Evolutionary conservation across 805 yeast genomes (phyloP).

Genomic region (Torulaspora indica): DNA sequence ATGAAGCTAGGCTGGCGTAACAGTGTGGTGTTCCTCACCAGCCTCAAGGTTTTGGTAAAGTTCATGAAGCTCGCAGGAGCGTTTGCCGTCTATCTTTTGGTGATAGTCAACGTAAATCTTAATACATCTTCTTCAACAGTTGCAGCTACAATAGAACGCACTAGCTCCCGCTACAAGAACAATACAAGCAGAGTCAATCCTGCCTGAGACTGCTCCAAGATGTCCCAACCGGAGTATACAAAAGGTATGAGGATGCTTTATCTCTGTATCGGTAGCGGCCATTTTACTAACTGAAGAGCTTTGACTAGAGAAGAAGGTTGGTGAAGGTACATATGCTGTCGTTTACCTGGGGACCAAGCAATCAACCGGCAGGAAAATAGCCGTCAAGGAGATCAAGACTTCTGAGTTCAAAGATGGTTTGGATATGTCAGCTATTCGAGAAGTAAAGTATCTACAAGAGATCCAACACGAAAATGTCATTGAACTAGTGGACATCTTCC

Average conservation of each 20-base stretch:
- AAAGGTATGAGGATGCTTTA: constrained; percentile 18
- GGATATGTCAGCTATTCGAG: constrained; percentile 96
- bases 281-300: constrained; percentile 8
- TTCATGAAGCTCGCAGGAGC: not conserved
- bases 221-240: constrained; percentile 19
- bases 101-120: not conserved
- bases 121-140: not conserved
- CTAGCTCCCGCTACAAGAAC: not conserved
- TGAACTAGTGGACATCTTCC: constrained; percentile 82
- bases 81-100: not conserved
- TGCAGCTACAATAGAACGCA: not conserved
- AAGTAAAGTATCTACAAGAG: constrained; percentile 83
- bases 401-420: constrained; percentile 93
- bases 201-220: not conserved
- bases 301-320: constrained; percentile 69
- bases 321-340: constrained; percentile 98
- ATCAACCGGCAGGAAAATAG: constrained; percentile 53
- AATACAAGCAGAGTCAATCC: not conserved
- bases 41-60: not conserved
- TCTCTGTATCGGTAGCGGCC: not conserved
- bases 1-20: not conserved
- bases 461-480: constrained; percentile 74
- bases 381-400: constrained; percentile 92
- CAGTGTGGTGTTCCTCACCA: not conserved
- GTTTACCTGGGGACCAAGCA: constrained; percentile 74